Conservation (phyloP, 1,139 yeast species). For the Scheffersomyces stambukii region DNA sequence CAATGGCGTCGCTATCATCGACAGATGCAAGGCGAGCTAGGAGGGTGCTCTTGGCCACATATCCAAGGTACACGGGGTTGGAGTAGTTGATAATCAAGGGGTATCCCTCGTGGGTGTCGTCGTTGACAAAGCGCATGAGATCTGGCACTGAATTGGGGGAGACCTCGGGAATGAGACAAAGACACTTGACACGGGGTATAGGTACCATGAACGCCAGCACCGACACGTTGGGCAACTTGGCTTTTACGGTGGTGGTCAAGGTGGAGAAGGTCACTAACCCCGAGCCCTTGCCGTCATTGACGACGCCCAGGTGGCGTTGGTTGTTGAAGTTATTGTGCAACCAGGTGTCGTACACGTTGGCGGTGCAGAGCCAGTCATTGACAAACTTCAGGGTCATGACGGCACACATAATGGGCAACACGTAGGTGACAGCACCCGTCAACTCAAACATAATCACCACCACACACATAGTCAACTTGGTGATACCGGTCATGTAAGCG, state of each 20-base stretch:
- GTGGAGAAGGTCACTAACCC: conserved; percentile 36
- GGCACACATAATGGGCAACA: conserved; percentile 56
- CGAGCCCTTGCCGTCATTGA: conserved; percentile 37
- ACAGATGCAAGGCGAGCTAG: conserved; percentile 11
- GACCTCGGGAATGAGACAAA: conserved; percentile 25
- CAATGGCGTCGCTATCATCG: conserved; percentile 9
- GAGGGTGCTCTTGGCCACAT: conserved; percentile 28
- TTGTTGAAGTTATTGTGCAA: conserved; percentile 28
- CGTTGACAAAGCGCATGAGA: conserved; percentile 19
- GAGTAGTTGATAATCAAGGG: conserved; percentile 28
- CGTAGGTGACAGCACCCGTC: conserved; percentile 58
- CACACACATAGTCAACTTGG: conserved; percentile 53
- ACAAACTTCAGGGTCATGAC: conserved; percentile 51
- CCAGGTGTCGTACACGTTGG: conserved; percentile 49
- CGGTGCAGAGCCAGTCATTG: conserved; percentile 43
- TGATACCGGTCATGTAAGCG: conserved; percentile 52
- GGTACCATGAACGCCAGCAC: conserved; percentile 33
- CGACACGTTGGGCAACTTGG: conserved; percentile 32
- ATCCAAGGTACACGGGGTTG: conserved; percentile 32
- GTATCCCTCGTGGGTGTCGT: conserved; percentile 42
- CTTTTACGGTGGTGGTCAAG: conserved; percentile 25
- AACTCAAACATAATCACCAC: conserved; percentile 56
- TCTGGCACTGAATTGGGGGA: conserved; percentile 12
- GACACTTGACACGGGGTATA: conserved; percentile 20
- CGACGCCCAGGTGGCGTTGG: conserved; percentile 5